A percentile compares a stretch with the other conserved stretches of the same genome.
Evolutionary conservation across 495 filamentous ascomycete species (phyloP).

Genomic region (Tuber calosporum): DNA sequence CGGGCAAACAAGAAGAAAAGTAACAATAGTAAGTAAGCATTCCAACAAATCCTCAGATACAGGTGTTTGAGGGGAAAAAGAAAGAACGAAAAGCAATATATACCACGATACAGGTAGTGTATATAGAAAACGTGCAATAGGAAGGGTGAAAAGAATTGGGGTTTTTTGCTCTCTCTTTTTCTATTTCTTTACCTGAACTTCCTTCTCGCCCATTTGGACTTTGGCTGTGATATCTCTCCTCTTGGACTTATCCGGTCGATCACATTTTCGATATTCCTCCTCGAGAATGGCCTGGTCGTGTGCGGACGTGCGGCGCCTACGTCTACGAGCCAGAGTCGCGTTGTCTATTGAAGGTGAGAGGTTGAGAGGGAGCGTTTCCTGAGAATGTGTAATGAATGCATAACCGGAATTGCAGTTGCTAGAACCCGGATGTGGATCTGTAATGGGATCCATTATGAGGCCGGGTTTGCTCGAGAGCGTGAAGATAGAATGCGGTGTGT

Average conservation of each 20-base stretch:
- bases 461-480: conserved; percentile 41
- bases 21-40: not conserved
- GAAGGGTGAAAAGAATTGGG: not conserved
- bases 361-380: conserved; percentile 57
- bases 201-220: conserved; percentile 90
- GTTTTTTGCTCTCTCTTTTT: conserved; percentile 16
- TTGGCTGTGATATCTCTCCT: conserved; percentile 73
- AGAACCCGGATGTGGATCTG: conserved; percentile 35
- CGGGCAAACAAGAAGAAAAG: not conserved
- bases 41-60: not conserved
- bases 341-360: conserved; percentile 61
- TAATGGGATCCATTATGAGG: conserved; percentile 40
- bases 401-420: conserved; percentile 42
- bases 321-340: conserved; percentile 60
- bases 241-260: conserved; percentile 87
- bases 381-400: conserved; percentile 64
- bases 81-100: not conserved
- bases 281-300: conserved; percentile 90
- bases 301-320: conserved; percentile 57
- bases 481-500: not conserved
- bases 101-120: too few relatives aligned
- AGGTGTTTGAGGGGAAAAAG: conserved; percentile 3
- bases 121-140: conserved; percentile 4
- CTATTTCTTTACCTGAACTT: conserved; percentile 72
- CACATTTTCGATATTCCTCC: conserved; percentile 72